A percentile compares a stretch with the other conserved stretches of the same genome.
Evolutionary conservation across 495 filamentous ascomycete genomes (phyloP).

Genomic region (Ramalina intermedia): DNA sequence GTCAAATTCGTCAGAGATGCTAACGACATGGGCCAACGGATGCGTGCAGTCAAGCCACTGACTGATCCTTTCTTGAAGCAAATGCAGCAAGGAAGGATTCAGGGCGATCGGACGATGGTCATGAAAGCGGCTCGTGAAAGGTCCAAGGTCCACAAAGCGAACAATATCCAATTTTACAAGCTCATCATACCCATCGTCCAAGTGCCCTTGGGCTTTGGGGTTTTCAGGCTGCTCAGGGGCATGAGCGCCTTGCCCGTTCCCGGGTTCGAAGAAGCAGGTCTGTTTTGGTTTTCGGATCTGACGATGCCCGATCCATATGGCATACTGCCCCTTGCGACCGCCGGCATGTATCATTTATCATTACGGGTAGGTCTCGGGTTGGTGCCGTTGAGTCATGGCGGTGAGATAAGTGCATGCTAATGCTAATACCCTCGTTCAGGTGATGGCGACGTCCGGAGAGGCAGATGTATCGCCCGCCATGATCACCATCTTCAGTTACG

Average conservation of each 20-base stretch:
- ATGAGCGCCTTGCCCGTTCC: conserved; percentile 74
- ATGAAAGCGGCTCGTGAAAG: conserved; percentile 32
- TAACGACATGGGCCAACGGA: conserved; percentile 41
- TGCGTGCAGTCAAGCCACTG: conserved; percentile 32
- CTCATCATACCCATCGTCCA: conserved; percentile 45
- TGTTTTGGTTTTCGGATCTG: conserved; percentile 68
- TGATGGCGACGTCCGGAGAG: conserved; percentile 38
- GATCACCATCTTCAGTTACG: conserved; percentile 31
- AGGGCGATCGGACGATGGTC: conserved; percentile 28
- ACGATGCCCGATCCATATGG: conserved; percentile 62
- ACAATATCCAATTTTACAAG: conserved; percentile 39
- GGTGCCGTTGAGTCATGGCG: conserved; percentile 12
- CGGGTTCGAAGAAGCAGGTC: conserved; percentile 49
- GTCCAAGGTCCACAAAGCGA: conserved; percentile 27
- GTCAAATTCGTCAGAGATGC: conserved; percentile 48
- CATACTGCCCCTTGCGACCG: conserved; percentile 48
- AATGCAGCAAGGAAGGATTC: conserved; percentile 27
- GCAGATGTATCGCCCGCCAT: conserved; percentile 18
- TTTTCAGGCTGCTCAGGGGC: conserved; percentile 57
- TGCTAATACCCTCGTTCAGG: neutral
- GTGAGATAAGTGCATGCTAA: neutral
- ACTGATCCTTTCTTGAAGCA: conserved; percentile 35
- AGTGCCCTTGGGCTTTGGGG: conserved; percentile 59
- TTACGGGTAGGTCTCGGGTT: conserved; percentile 53
- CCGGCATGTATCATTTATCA: conserved; percentile 34